These are phyloP conservation scores for Paradendryphiella salina DNA, from an alignment of 2,329 filamentous ascomycete species.

Conservation along the genomic window DNA sequence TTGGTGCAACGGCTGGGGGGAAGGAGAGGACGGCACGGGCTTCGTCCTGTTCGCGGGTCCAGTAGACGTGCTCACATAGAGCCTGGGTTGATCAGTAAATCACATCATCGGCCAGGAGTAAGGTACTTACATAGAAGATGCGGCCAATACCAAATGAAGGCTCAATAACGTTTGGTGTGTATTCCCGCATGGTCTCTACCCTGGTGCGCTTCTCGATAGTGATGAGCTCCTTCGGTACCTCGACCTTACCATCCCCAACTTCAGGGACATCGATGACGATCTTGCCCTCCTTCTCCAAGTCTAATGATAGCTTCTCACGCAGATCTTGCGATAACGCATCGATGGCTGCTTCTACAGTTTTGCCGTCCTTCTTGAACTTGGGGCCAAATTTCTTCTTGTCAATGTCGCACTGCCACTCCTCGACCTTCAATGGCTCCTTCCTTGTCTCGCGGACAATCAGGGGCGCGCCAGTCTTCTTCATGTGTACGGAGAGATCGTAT, in stretches of 20 bases:
- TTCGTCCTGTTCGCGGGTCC: constrained; percentile 83
- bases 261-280: constrained; percentile 74
- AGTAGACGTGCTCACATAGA: constrained; percentile 93
- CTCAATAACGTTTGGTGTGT: constrained; percentile 94
- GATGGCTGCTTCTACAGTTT: constrained; percentile 78
- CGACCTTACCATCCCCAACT: constrained; percentile 71
- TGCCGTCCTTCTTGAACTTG: constrained; percentile 87
- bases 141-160: constrained; percentile 96
- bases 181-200: constrained; percentile 83
- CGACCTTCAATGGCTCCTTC: constrained; percentile 74
- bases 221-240: constrained; percentile 78
- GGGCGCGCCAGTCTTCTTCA: constrained; percentile 86
- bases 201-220: constrained; percentile 82
- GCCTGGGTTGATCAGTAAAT: constrained; percentile 64
- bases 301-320: constrained; percentile 76
- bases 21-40: constrained; percentile 79
- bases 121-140: constrained; percentile 71
- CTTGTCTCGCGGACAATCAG: constrained; percentile 83
- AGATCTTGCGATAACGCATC: constrained; percentile 76
- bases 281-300: constrained; percentile 73
- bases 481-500: constrained; percentile 90
- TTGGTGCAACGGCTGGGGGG: constrained; percentile 80
- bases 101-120: background rate
- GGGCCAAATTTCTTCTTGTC: constrained; percentile 97
- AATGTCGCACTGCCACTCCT: constrained; percentile 86